Base-by-base conservation (phyloP, 2,329 filamentous ascomycete species). In the Colletotrichum lupini region DNA sequence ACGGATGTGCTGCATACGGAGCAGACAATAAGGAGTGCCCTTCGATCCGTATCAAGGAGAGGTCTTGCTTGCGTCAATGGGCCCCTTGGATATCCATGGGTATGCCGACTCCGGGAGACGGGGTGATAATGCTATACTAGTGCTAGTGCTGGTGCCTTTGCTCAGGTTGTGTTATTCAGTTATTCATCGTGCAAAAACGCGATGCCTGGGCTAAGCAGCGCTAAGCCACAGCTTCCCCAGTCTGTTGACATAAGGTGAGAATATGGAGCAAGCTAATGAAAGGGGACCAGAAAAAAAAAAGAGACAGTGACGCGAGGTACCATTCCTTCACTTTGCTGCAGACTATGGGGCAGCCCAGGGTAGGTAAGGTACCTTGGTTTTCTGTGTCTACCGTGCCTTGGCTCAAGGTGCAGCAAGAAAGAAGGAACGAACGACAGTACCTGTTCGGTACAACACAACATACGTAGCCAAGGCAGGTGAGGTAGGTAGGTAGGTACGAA, bases 141-240 rank as follows among this genome's bases (percentile, higher is more conserved):
- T 32, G n/a, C 26, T 68, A 7, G 32, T 49, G 16, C 26, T 68
- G 12, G 35, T 59, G 53, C 52, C 49, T 42, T 46, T 53, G 11
- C 35, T 55, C 52, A 53, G 37, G 37, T 70, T 26, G 67, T 60
- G 65, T 66, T 66, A 56, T 66, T 42, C 37, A 19, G 55, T 71
- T 66, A 56, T 71, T 73, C 61, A 66, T 71, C 67, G 56, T 66
- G 71, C 56, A 71, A 28, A 61, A 56, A 35, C 70, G 55, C 67
- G 70, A 73, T 73, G 35, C 60, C 67, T 73, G 46, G 67, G 67
- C 68, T 73, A 56, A 66, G 56, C 60, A 61, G 67, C 71, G 71
- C 71, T 73, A 71, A 73, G 71, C 71, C 71, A 73, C 71, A 73
- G 67, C 67, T 66, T 66, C 67, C 71, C 71, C 67, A 52, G 71